phyloP scores from a whole-genome alignment of 768 basidiomycete species.

The Collybia sordida region DNA sequence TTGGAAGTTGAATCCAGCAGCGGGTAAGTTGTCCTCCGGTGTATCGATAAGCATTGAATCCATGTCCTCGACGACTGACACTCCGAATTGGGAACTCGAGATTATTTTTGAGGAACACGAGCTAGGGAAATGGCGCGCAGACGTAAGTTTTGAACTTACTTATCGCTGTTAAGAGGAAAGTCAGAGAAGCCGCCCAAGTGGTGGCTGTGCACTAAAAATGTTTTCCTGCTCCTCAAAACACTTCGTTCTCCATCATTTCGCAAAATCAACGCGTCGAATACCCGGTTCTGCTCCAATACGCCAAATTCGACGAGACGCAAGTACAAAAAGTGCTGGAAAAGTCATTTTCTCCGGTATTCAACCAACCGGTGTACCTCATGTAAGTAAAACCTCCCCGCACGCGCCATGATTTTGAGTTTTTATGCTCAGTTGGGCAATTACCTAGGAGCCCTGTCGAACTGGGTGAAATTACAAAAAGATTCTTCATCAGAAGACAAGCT shows the following conservation, averaged over 20 bases:
- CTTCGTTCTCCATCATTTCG: conserved; percentile 10
- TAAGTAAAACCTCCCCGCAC: conserved; percentile 31
- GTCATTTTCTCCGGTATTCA: conserved; percentile 90
- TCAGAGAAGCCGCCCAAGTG: background rate
- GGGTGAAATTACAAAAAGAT: conserved; percentile 77
- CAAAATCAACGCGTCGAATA: conserved; percentile 17
- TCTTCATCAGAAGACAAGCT: conserved; percentile 59
- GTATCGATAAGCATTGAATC: conserved; percentile 9
- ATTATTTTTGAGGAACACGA: background rate
- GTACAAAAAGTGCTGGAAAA: conserved; percentile 12
- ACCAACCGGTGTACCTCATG: conserved; percentile 90
- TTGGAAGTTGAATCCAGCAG: conserved; percentile 53
- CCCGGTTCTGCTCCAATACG: conserved; percentile 3
- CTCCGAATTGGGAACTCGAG: too few relatives aligned
- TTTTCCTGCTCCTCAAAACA: conserved; percentile 16
- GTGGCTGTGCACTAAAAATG: conserved; percentile 24
- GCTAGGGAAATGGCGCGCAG: background rate
- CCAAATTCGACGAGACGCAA: background rate
- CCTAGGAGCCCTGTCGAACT: conserved; percentile 86
- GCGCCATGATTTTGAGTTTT: conserved; percentile 9
- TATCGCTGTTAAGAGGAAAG: too few relatives aligned
- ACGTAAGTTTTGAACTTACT: background rate
- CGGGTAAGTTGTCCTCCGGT: conserved; percentile 41
- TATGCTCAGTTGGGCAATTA: conserved; percentile 84
- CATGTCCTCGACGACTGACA: conserved; percentile 3